Evolutionary conservation across 768 basidiomycete species (phyloP).

Genomic region (Boletus subparvulus): DNA sequence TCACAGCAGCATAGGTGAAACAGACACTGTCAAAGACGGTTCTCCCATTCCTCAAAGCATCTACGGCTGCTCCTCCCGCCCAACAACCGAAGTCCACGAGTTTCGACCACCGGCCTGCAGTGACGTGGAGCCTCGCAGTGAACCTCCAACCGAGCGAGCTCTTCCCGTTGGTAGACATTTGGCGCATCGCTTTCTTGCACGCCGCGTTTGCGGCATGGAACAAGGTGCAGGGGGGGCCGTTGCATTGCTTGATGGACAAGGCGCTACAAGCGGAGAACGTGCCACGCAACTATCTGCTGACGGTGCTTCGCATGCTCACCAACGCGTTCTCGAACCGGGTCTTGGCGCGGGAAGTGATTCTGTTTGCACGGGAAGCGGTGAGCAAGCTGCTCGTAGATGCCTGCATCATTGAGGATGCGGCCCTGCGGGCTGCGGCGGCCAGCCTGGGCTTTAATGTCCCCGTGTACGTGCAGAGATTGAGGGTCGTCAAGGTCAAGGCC

Average conservation of each 20-base stretch:
- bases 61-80: conserved; percentile 32
- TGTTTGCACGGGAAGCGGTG: conserved; percentile 29
- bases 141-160: conserved; percentile 54
- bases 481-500: conserved; percentile 45
- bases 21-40: too few relatives aligned
- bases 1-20: conserved; percentile 42
- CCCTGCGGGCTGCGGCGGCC: too few relatives aligned
- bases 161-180: conserved; percentile 83
- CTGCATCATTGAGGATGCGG: too few relatives aligned
- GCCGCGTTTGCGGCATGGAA: conserved; percentile 53
- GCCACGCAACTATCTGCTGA: conserved; percentile 60
- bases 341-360: conserved; percentile 43
- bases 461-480: conserved; percentile 59
- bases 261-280: conserved; percentile 33
- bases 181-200: conserved; percentile 76
- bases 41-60: conserved; percentile 66
- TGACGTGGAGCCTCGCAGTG: conserved; percentile 42
- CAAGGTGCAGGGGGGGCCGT: conserved; percentile 37
- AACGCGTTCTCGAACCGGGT: conserved; percentile 58
- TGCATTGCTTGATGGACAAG: conserved; percentile 48
- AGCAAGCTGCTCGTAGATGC: too few relatives aligned
- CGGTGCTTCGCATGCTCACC: conserved; percentile 64
- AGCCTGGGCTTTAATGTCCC: conserved; percentile 79
- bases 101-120: conserved; percentile 49
- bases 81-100: conserved; percentile 36